Conservation (phyloP, 306 rosid genomes). For the Clitoria ternatea region DNA sequence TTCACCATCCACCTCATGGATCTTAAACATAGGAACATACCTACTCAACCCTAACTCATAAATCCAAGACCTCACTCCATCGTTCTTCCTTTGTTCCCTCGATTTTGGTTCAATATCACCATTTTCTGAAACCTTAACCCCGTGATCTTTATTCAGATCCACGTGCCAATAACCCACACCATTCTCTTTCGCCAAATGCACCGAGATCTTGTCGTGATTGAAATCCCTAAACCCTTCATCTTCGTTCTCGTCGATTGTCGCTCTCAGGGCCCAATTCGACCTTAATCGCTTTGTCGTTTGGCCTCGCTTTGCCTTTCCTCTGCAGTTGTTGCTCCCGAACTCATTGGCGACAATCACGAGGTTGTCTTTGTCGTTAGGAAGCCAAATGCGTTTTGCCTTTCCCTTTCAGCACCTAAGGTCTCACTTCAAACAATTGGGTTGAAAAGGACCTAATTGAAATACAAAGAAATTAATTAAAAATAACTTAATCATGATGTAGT, state of each 20-base stretch:
- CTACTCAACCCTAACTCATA: slow-evolving; percentile 57
- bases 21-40: slow-evolving; percentile 68
- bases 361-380: too few relatives aligned
- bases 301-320: slow-evolving; percentile 48
- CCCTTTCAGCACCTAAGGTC: too few relatives aligned
- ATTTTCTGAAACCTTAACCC: slow-evolving; percentile 42
- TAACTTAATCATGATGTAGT: too few relatives aligned
- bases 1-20: slow-evolving; percentile 72
- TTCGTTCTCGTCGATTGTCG: slow-evolving; percentile 26
- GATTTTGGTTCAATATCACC: slow-evolving; percentile 45
- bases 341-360: too few relatives aligned
- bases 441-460: too few relatives aligned
- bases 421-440: too few relatives aligned
- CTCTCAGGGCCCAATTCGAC: slow-evolving; percentile 32
- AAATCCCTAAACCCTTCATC: slow-evolving; percentile 39
- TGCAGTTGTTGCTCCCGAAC: slow-evolving; percentile 28
- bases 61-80: slow-evolving; percentile 60
- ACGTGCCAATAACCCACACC: too few relatives aligned
- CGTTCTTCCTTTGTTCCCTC: slow-evolving; percentile 33
- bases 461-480: too few relatives aligned
- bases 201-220: slow-evolving; percentile 42
- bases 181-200: too few relatives aligned
- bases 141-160: slow-evolving; percentile 17
- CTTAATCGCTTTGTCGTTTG: slow-evolving; percentile 47
- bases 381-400: too few relatives aligned